Base-by-base conservation (phyloP, 2,329 filamentous ascomycete genomes). In the Cytospora paraplurivora region DNA sequence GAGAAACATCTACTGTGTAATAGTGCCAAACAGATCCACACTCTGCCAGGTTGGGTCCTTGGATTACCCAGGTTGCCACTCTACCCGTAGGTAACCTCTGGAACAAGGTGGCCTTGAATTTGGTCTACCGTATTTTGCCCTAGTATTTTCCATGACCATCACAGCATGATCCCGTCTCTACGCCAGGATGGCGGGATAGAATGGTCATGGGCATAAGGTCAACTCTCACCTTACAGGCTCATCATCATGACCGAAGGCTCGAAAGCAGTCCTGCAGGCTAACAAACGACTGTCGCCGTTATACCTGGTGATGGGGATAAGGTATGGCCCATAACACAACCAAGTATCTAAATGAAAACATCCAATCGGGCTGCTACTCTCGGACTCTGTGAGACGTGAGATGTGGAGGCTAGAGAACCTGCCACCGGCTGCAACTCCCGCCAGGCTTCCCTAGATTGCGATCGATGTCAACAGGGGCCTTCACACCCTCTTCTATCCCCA, bases 351-450 rank as follows among this genome's bases (percentile, higher is more conserved):
- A 17, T 15, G 32, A 7, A 12, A 11, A 5, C 35, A 41, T 8
- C 53, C 34, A 56, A 38, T 38, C 34, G 35, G 34, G 53, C 38
- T 33, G 19, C 35, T 56, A 13, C 19, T 8, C n/a, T 41, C 32
- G 17, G 17, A 38, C 53, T 41, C n/a, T 19, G 38, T 37, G 11
- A 38, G 19, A 56, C 44, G 44, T 21, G 34, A 56, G n/a, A 38
- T 17, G 19, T 13, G 27, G 34, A 38, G 17, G 21, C 19, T 27
- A 37, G n/a, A 38, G 3, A 38, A 35, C 32, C 27, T 47, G 7
- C 15, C 44, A 34, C 49, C 55, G 55, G 55, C 55, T 49, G 19
- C 38, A 35, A 50, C 32, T 57, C 41, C 55, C 55, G 37, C 17
- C 15, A 8, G 17, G 32, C 49, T 34, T 21, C n/a, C 4, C n/a